phyloP scores from a whole-genome alignment of 306 rosid species.

The Casuarina equisetifolia region DNA sequence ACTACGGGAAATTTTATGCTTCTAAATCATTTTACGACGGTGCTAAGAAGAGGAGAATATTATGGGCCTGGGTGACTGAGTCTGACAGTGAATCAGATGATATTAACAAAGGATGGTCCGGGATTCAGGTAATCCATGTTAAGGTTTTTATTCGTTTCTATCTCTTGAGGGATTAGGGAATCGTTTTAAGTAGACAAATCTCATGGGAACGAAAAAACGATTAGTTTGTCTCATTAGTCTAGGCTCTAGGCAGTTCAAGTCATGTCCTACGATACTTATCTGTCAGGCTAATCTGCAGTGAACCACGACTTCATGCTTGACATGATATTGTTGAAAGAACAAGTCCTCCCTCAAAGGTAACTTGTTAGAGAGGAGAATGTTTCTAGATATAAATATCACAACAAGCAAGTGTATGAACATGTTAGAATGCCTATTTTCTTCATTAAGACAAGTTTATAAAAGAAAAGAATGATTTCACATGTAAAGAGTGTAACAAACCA shows the following conservation, averaged over 20 bases:
- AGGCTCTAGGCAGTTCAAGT: neutral
- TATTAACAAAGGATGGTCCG: slow-evolving; percentile 68
- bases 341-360: no score
- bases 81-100: slow-evolving; percentile 43
- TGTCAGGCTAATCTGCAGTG: neutral
- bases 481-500: no score
- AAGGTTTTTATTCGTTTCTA: neutral
- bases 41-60: slow-evolving; percentile 47
- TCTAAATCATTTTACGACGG: slow-evolving; percentile 55
- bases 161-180: neutral
- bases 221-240: neutral
- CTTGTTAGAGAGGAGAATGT: no score
- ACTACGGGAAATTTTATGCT: slow-evolving; percentile 60
- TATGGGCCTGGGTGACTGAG: slow-evolving; percentile 56
- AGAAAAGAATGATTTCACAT: no score
- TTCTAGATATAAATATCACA: no score
- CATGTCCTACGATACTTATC: neutral
- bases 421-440: no score
- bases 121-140: slow-evolving; percentile 53
- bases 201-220: neutral
- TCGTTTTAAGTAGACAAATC: neutral
- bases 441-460: no score
- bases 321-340: neutral
- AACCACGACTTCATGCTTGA: no score
- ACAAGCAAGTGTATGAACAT: no score